A percentile compares a stretch with the other conserved stretches of the same genome.
These are phyloP conservation scores for Sporothrix dimorphospora DNA, from an alignment of 2,329 filamentous ascomycete species.

Conservation along the genomic window DNA sequence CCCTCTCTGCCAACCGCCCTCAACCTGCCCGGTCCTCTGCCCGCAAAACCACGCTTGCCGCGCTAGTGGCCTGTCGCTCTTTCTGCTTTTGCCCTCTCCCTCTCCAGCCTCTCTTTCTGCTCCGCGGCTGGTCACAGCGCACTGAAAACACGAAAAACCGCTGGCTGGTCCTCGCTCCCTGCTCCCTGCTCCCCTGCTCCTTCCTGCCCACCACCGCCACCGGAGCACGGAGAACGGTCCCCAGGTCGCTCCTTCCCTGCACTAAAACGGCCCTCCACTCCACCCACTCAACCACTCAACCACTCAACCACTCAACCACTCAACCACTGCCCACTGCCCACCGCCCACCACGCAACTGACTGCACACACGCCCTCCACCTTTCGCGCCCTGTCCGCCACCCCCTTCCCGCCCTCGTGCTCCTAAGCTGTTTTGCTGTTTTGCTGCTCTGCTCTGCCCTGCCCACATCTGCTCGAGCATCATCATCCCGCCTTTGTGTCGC, in stretches of 20 bases:
- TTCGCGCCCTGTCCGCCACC: neutral
- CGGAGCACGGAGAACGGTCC: neutral
- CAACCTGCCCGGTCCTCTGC: neutral
- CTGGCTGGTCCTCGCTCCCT: neutral
- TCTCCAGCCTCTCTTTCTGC: neutral
- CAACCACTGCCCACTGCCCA: neutral
- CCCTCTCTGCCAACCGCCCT: neutral
- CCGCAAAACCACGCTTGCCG: constrained; percentile 1
- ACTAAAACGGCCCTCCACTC: constrained; percentile 18
- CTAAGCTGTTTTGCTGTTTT: too few species aligned
- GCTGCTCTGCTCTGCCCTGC: too few species aligned
- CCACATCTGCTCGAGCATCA: constrained; percentile 10
- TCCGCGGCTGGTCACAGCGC: neutral
- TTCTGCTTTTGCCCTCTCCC: neutral
- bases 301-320: too few species aligned
- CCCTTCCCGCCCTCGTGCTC: neutral
- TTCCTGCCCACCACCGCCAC: neutral
- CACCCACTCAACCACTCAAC: too few species aligned
- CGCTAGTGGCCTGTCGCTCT: neutral
- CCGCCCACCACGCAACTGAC: neutral
- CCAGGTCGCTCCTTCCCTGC: constrained; percentile 15
- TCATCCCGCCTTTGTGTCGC: constrained; percentile 16
- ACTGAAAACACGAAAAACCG: constrained; percentile 1
- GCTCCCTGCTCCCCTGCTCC: neutral
- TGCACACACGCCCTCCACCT: neutral